These are phyloP conservation scores for Russula abietina DNA, from an alignment of 768 basidiomycete species.

Conservation along the genomic window DNA sequence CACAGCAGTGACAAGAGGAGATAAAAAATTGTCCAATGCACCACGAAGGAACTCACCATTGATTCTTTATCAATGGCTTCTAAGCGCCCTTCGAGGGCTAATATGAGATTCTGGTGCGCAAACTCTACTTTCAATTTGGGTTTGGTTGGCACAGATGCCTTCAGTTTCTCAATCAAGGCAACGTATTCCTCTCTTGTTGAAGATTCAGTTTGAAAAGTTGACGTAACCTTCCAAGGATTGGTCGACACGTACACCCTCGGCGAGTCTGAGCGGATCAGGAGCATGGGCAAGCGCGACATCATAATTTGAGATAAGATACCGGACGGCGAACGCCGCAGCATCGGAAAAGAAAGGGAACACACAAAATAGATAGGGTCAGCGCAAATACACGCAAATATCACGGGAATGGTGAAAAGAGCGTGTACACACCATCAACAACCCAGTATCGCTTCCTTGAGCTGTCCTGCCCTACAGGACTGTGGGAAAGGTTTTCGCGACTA, in stretches of 20 bases:
- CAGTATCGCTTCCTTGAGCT: conserved; percentile 72
- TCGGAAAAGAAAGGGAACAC: conserved; percentile 37
- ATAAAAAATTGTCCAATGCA: not conserved
- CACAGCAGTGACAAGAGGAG: conserved; percentile 6
- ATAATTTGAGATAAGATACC: conserved; percentile 26
- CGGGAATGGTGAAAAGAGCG: conserved; percentile 30
- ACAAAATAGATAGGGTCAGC: conserved; percentile 33
- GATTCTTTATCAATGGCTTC: conserved; percentile 64
- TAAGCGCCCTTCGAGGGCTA: conserved; percentile 56
- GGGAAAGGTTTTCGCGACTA: conserved; percentile 58
- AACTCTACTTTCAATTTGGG: conserved; percentile 50
- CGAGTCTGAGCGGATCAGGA: conserved; percentile 49
- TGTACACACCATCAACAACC: conserved; percentile 82
- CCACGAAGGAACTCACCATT: conserved; percentile 46
- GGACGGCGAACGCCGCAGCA: conserved; percentile 37
- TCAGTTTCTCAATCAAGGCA: conserved; percentile 55
- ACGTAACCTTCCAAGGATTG: conserved; percentile 86
- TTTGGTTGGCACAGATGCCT: conserved; percentile 41
- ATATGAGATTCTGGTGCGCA: conserved; percentile 56
- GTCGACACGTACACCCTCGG: conserved; percentile 78
- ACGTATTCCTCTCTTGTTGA: conserved; percentile 71
- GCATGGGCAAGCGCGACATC: conserved; percentile 22
- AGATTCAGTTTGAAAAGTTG: conserved; percentile 65
- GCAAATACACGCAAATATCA: conserved; percentile 72
- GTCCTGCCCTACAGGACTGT: conserved; percentile 75